Conservation (phyloP, 495 filamentous ascomycete genomes). For the Penicillium herquei region DNA sequence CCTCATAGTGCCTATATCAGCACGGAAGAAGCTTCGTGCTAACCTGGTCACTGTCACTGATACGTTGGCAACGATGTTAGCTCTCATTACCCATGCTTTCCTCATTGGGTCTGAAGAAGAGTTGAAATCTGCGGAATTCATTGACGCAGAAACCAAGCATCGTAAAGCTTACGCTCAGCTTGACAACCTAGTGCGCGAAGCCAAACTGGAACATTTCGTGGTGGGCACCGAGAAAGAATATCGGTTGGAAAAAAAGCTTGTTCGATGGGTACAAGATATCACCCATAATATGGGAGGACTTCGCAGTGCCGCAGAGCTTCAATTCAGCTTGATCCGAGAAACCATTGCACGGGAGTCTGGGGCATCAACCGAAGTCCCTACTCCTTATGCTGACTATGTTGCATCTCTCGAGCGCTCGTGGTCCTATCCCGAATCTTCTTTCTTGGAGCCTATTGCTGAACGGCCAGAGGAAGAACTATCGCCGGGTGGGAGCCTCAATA, state of each 20-base stretch:
- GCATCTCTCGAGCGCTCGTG: constrained; percentile 28
- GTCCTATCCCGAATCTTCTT: constrained; percentile 39
- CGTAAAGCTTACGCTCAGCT: constrained; percentile 68
- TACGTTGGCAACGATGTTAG: constrained; percentile 75
- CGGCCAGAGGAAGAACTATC: constrained; percentile 58
- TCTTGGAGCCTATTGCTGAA: constrained; percentile 65
- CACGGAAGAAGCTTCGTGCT: constrained; percentile 69
- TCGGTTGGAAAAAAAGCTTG: constrained; percentile 71
- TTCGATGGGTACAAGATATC: constrained; percentile 82
- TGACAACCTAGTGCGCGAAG: constrained; percentile 78
- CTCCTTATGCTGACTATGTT: constrained; percentile 14
- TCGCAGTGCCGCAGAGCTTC: constrained; percentile 82
- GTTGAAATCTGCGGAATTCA: constrained; percentile 59
- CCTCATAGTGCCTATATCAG: constrained; percentile 76
- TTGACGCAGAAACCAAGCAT: constrained; percentile 64
- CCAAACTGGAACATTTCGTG: constrained; percentile 87
- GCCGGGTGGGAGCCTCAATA: constrained; percentile 20
- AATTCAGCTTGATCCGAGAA: constrained; percentile 79
- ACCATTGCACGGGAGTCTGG: constrained; percentile 31
- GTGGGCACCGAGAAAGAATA: constrained; percentile 82
- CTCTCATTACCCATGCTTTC: constrained; percentile 81
- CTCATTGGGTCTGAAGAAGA: constrained; percentile 82
- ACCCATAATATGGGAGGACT: constrained; percentile 89
- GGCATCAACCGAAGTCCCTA: constrained; percentile 9
- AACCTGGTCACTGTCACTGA: constrained; percentile 74